A percentile compares a stretch with the other conserved stretches of the same genome.
phyloP scores from a whole-genome alignment of 257 asterid species.

The Ilex aquifolium region DNA sequence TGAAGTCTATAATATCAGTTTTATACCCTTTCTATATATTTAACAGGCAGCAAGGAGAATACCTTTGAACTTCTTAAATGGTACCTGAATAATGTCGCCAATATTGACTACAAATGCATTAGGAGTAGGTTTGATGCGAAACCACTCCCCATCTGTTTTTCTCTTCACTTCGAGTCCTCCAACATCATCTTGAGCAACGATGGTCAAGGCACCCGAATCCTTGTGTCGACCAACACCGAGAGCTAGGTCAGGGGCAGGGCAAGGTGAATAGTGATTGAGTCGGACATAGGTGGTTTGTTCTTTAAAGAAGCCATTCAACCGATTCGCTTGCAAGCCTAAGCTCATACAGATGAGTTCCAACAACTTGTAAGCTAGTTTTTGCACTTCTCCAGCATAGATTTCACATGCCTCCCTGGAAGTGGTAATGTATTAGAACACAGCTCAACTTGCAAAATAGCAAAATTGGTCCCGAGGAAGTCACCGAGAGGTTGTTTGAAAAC shows the following conservation, averaged over 20 bases:
- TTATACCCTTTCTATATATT: too few relatives aligned
- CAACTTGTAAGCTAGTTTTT: too few relatives aligned
- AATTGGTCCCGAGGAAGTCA: neutral
- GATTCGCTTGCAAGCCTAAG: constrained; percentile 33
- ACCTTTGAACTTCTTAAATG: too few relatives aligned
- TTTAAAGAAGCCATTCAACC: constrained; percentile 32
- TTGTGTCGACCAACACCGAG: constrained; percentile 55
- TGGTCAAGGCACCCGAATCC: constrained; percentile 44
- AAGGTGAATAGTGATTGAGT: constrained; percentile 51
- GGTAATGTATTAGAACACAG: neutral
- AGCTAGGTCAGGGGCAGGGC: constrained; percentile 50
- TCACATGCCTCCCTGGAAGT: constrained; percentile 33
- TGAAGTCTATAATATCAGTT: too few relatives aligned
- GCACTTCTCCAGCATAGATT: constrained; percentile 20
- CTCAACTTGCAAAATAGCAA: too few relatives aligned
- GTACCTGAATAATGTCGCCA: constrained; percentile 50
- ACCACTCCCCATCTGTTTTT: constrained; percentile 56
- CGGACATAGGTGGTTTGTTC: constrained; percentile 33
- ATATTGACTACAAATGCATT: constrained; percentile 39
- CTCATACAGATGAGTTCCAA: constrained; percentile 43
- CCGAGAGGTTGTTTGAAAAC: neutral
- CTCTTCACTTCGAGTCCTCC: constrained; percentile 60
- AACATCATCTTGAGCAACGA: constrained; percentile 47
- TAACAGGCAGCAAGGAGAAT: too few relatives aligned
- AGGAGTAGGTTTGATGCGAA: constrained; percentile 40